Percentiles rank a stretch among this genome's conserved stretches.
These are phyloP conservation scores for Diutina rugosa DNA, from an alignment of 1,139 yeast species.

Conservation along the genomic window DNA sequence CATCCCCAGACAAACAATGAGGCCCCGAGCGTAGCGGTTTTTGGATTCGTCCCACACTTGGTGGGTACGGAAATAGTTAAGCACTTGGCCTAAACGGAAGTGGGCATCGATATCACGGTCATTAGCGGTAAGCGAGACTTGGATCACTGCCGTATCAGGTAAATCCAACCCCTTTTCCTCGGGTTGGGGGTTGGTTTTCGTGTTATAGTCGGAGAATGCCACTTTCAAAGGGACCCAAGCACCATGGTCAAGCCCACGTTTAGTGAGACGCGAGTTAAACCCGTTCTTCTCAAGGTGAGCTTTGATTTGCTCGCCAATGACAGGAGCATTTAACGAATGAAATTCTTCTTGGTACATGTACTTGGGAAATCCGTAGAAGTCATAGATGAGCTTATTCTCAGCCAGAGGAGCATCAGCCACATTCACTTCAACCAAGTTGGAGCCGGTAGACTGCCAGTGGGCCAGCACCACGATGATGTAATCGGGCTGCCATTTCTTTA, in stretches of 20 bases:
- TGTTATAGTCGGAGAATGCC: conserved; percentile 39
- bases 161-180: conserved; percentile 20
- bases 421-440: conserved; percentile 34
- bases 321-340: conserved; percentile 29
- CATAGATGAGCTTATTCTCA: conserved; percentile 43
- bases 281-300: conserved; percentile 27
- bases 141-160: conserved; percentile 39
- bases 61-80: conserved; percentile 37
- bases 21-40: conserved; percentile 24
- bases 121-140: conserved; percentile 45
- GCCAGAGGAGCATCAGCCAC: conserved; percentile 12
- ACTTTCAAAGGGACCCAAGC: conserved; percentile 72
- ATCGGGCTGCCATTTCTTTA: conserved; percentile 45
- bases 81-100: conserved; percentile 41
- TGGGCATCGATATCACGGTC: conserved; percentile 35
- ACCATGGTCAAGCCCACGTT: conserved; percentile 71
- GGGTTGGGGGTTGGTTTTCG: conserved; percentile 3
- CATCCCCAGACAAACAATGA: conserved; percentile 60
- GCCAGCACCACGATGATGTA: conserved; percentile 58
- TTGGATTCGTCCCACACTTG: conserved; percentile 18
- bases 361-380: conserved; percentile 59
- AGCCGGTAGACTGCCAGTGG: conserved; percentile 52
- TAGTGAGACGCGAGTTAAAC: conserved; percentile 27
- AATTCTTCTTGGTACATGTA: conserved; percentile 52
- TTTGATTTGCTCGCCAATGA: conserved; percentile 32